Base-by-base conservation (phyloP, 768 basidiomycete genomes). In the Cystobasidium ongulense region DNA sequence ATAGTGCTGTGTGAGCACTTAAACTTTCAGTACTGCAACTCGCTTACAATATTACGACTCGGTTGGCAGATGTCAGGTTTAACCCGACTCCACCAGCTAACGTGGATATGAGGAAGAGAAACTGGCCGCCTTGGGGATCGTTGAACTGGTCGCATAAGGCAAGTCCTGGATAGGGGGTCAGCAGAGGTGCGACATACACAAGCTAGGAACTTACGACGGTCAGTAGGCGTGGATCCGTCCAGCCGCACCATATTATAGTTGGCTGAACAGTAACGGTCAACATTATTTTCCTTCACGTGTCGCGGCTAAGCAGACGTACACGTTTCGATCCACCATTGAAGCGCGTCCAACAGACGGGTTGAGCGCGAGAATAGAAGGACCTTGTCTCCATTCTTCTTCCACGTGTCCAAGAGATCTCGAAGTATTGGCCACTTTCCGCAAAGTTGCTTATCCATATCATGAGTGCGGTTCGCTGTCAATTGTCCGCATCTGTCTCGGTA, bases 61-160 rank as follows among this genome's bases (percentile, higher is more conserved):
- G 93, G 79, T 98, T 97, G 1, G 95, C 93, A 1, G 89, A 89
- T 18, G 91, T 92, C 59, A 96, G 81, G 79, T 94, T 96, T 54
- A 96, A 82, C 1, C 93, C 93, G 4, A 90, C 91, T 1, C 93
- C 94, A 0, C 94, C 94, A 1, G 92, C 92, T 65, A 91, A 83
- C 0, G 92, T 96, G 4, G 91, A 93, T 70, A 96, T 92, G 65
- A 95, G 83, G 80, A 95, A 92, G 50, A 93, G 81, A 79, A 88
- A 92, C 52, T 90, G 81, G 25, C 87, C 83, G 29, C 68, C 68
- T 23, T 54, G 23, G 0, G 88, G 85, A 75, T 92, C 88, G 11
- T 96, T 89, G 78, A 95, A 96, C 76, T 83, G 80, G 79, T 96
- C 92, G 27, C 68, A 71, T 7, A 25, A 17, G 35, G 35, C 25